Base-by-base conservation (phyloP, 2,329 filamentous ascomycete genomes). In the Lachnellula arida region DNA sequence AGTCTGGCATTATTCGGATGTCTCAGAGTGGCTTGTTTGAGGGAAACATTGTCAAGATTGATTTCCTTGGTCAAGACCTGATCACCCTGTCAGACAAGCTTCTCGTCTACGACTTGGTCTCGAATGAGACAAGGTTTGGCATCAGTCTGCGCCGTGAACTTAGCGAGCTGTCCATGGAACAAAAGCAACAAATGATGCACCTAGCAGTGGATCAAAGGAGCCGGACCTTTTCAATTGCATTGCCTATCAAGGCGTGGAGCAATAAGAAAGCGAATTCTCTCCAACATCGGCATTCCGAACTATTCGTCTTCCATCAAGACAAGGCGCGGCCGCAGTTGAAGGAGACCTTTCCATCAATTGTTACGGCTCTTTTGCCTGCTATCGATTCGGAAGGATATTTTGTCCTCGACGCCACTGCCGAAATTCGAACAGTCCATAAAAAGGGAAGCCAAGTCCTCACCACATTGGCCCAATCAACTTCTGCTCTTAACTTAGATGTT, bases 51-150 rank as follows among this genome's bases (percentile, higher is more conserved):
- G 81, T 84, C 55, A 82, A 81, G n/a, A 73, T 95, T 32, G 83
- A 79, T 5, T 86, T 95, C 52, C 73, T 94, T 2, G 86, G 85
- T 2, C 85, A 86, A 23, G 86, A 87, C 67, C 74, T 99, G 17
- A 77, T 97, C 55, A 80, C 89, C 46, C 75, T 96, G 1, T 90
- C 90, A 0, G 79, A 87, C 44, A 81, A 84, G 28, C 78, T 97
- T 8, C 78, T 84, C 42, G 86, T 96, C 37, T 96, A 91, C 77
- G 89, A 99, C 70, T 80, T 95, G 11, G 89, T 97, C 7, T 79
- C 85, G 50, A 89, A 96, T 65, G 81, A 86, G 63, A 78, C 92
- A 47, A 80, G 82, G 37, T 91, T 87, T 66, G 83, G 82, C 49
- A 77, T 88, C 50, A 74, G 79, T 25, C 74, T 91, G 14, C 76